phyloP scores from a whole-genome alignment of 768 basidiomycete genomes.

The Calocybe cyanea region DNA sequence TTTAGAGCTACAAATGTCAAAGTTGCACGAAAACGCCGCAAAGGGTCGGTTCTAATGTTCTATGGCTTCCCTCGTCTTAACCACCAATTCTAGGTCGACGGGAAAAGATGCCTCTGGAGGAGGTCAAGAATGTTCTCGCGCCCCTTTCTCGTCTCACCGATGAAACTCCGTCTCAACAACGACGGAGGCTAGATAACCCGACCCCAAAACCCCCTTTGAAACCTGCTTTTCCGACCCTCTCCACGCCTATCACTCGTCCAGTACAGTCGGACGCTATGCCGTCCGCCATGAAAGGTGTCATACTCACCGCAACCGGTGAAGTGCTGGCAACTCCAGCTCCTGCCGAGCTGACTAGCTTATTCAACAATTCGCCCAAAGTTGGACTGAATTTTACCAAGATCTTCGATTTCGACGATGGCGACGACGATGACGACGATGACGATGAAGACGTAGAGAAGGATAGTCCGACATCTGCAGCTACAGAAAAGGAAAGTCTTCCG shows the following conservation, averaged over 20 bases:
- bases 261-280: conserved; percentile 31
- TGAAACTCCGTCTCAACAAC: conserved; percentile 21
- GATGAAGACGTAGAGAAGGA: conserved; percentile 14
- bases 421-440: too few species aligned
- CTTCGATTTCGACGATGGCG: conserved; percentile 60
- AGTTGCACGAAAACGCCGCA: conserved; percentile 32
- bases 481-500: conserved; percentile 32
- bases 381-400: conserved; percentile 76
- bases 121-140: conserved; percentile 67
- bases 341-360: conserved; percentile 59
- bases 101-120: conserved; percentile 64
- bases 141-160: conserved; percentile 35
- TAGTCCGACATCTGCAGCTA: conserved; percentile 19
- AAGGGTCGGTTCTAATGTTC: conserved; percentile 18
- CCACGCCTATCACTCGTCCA: conserved; percentile 50
- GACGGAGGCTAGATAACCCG: conserved; percentile 20
- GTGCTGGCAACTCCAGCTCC: conserved; percentile 68
- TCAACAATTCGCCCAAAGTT: conserved; percentile 65
- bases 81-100: conserved; percentile 32
- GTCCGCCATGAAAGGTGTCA: conserved; percentile 73
- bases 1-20: conserved; percentile 46
- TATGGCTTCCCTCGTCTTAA: background rate
- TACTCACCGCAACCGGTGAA: conserved; percentile 77
- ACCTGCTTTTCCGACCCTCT: conserved; percentile 29
- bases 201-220: conserved; percentile 21